Conservation (phyloP, 345 rosid genomes). For the Euphorbia peplus region DNA sequence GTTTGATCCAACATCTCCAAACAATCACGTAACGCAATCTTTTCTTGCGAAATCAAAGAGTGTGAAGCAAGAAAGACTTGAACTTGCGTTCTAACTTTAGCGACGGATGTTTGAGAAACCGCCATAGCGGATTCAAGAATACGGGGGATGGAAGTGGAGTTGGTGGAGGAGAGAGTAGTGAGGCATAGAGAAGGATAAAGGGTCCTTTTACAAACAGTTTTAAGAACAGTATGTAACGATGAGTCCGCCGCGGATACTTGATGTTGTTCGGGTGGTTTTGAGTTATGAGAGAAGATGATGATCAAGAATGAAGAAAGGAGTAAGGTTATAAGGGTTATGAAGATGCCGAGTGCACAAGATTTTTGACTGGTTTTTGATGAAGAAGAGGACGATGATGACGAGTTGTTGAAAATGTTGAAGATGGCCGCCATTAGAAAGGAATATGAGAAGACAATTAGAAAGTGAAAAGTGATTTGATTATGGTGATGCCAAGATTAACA, state of each 20-base stretch:
- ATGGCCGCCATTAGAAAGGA: not conserved
- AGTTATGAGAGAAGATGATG: not conserved
- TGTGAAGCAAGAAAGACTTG: not conserved
- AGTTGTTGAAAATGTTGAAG: not conserved
- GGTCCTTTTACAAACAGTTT: not conserved
- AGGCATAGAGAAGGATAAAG: conserved; percentile 5
- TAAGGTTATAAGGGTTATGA: not conserved
- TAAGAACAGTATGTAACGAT: not conserved
- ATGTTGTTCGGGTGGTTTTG: not conserved
- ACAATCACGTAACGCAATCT: conserved; percentile 7
- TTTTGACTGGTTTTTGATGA: not conserved
- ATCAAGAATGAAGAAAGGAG: not conserved
- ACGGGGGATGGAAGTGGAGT: not conserved
- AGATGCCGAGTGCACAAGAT: not conserved
- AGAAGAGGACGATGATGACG: not conserved
- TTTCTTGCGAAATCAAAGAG: not conserved
- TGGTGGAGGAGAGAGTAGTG: conserved; percentile 3
- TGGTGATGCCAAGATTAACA: too few relatives aligned
- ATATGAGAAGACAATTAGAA: too few relatives aligned
- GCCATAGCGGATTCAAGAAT: not conserved
- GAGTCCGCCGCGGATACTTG: not conserved
- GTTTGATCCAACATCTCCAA: conserved; percentile 6
- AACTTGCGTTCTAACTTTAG: not conserved
- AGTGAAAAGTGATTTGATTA: too few relatives aligned
- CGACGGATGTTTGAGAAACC: not conserved